These are phyloP conservation scores for Eimeria sp. DNA, from an alignment of 169 alveolate species.

Conservation along the genomic window DNA sequence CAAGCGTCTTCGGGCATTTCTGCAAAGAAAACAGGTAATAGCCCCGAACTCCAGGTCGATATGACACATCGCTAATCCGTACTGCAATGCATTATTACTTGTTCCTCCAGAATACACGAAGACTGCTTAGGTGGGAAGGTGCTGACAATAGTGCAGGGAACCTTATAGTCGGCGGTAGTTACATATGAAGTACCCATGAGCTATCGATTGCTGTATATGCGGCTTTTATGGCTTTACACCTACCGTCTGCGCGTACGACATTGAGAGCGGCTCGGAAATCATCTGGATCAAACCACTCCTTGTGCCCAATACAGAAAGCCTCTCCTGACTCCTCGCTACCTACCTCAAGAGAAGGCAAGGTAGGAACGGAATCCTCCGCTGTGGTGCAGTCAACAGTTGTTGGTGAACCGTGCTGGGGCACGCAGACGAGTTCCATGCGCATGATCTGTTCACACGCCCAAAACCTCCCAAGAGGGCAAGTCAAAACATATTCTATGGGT, in stretches of 20 bases:
- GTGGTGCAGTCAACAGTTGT: neutral
- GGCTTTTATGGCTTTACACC: neutral
- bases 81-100: neutral
- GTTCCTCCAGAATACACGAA: neutral
- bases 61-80: neutral
- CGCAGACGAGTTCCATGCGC: slow-evolving; percentile 45
- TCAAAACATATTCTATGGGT: no score
- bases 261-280: slow-evolving; percentile 16
- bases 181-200: neutral
- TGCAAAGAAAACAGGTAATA: neutral
- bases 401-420: neutral
- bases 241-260: slow-evolving; percentile 12
- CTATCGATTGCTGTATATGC: neutral
- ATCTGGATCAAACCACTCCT: neutral
- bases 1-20: slow-evolving; percentile 66
- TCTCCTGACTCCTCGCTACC: slow-evolving; percentile 66
- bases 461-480: neutral
- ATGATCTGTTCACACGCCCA: slow-evolving; percentile 6
- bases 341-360: slow-evolving; percentile 65
- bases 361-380: neutral
- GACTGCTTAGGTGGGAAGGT: neutral
- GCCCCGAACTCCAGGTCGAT: neutral
- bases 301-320: slow-evolving; percentile 61
- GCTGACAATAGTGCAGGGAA: neutral
- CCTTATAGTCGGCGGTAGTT: neutral